Evolutionary conservation across 352 stramenopile species (phyloP).

Genomic region (Phytophthora pisi): DNA sequence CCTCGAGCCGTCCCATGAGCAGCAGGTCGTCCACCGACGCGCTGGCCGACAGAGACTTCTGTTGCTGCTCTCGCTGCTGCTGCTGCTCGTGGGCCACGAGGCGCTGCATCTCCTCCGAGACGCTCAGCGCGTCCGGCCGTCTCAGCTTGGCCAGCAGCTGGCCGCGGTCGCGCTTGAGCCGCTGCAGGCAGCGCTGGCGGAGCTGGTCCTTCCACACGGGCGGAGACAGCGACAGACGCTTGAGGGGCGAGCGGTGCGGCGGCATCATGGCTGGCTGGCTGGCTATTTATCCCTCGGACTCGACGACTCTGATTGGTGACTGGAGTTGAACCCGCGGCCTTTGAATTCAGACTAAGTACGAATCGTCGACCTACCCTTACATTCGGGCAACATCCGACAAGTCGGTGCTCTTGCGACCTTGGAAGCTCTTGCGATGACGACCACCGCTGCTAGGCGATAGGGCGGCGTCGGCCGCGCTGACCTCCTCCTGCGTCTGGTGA

Average conservation of each 20-base stretch:
- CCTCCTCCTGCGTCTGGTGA: slow-evolving; percentile 42
- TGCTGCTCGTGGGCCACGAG: slow-evolving; percentile 43
- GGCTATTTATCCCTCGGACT: too few species aligned
- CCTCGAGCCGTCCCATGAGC: slow-evolving; percentile 54
- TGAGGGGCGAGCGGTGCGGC: slow-evolving; percentile 19
- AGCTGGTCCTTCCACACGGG: slow-evolving; percentile 80
- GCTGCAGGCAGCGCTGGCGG: slow-evolving; percentile 72
- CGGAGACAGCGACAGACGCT: slow-evolving; percentile 63
- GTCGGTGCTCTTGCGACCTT: neutral
- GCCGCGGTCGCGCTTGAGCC: slow-evolving; percentile 63
- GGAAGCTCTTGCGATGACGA: slow-evolving; percentile 8
- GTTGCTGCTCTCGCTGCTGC: slow-evolving; percentile 27
- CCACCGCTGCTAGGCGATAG: too few species aligned
- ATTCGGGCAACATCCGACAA: neutral
- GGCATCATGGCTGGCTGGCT: neutral
- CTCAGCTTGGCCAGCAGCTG: slow-evolving; percentile 70
- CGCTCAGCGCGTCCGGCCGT: slow-evolving; percentile 52
- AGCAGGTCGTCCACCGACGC: slow-evolving; percentile 75
- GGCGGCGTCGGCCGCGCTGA: slow-evolving; percentile 10
- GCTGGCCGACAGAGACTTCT: slow-evolving; percentile 15
- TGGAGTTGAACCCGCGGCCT: neutral
- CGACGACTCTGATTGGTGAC: neutral
- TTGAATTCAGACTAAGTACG: neutral
- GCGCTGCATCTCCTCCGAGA: slow-evolving; percentile 68
- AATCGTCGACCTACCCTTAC: neutral